Evolutionary conservation across 1,139 yeast species (phyloP), one percentile per base, ranked within the genome.

Genomic region (Nakaseomyces uthaithaninus): DNA sequence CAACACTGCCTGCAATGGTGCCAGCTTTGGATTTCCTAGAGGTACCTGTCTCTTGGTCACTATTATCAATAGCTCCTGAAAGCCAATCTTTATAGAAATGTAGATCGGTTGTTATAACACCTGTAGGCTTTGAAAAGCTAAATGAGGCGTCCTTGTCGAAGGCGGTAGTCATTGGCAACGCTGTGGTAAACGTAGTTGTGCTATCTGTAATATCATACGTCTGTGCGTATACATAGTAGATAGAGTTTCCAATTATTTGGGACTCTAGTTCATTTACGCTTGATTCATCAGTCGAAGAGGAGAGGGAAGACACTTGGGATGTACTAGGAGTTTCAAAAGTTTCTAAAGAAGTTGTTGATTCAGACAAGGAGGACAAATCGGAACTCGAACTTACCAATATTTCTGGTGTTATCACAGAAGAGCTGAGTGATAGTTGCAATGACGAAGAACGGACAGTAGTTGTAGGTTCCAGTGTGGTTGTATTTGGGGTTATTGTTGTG

Each of bases 131-230:
- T 16, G 23, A 16, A 20, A 11, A 42, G 3, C 24, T 30, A 26
- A 3, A 53, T 44, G 3, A 57, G 8, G 19, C 11, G 8, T 7
- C 14, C n/a, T 19, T 19, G 14, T 31, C 17, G 20, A 31, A 26
- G 3, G 42, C 50, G 1, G 61, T 54, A 3, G 68, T 58, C 3
- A 58, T 45, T 5, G 66, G 62, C 3, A 69, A 41, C 1, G 52
- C 57, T 0, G 72, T 66, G 1, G 59, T 58, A 36, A 69, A 53
- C 1, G 72, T 61, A 0, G 71, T 66, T 3, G 53, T 26, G 0
- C 61, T 42, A 31, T 52, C 73, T 0, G 75, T 68, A 22, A 71
- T 58, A n/a, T 58, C 60, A 45, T 62, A 69, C 1, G 56, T 51
- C 48, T 70, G 73, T 2, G 71, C 61, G 47, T 68, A 69, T 12